phyloP scores from a whole-genome alignment of 371 early-diverging fungal species.

The Rhizopus microsporus region DNA sequence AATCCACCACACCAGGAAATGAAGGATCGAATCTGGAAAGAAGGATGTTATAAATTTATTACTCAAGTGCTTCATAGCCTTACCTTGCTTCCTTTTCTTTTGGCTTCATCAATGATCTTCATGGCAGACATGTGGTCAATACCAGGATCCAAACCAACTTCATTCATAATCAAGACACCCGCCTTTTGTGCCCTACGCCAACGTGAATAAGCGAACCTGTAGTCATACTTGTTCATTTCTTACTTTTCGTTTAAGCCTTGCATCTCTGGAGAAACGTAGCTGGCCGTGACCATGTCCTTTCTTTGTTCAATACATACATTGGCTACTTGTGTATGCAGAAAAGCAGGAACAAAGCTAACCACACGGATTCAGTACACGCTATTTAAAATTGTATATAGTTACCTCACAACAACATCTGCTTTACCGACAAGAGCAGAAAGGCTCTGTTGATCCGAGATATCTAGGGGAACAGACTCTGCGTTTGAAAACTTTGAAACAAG shows the following conservation, averaged over 20 bases:
- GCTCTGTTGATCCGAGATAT: conserved; percentile 48
- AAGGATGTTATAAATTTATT: conserved; percentile 7
- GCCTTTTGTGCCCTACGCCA: conserved; percentile 74
- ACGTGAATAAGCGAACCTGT: background rate
- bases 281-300: conserved; percentile 96
- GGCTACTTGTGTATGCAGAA: conserved; percentile 86
- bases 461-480: conserved; percentile 53
- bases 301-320: conserved; percentile 77
- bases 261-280: conserved; percentile 95
- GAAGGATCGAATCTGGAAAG: conserved; percentile 68
- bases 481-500: conserved; percentile 62
- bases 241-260: conserved; percentile 66
- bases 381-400: background rate
- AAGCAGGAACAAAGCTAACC: conserved; percentile 91
- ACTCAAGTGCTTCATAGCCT: conserved; percentile 18
- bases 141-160: conserved; percentile 98
- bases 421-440: conserved; percentile 70
- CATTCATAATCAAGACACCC: conserved; percentile 90
- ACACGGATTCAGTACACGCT: background rate
- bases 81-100: conserved; percentile 50
- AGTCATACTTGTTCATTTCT: conserved; percentile 12
- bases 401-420: conserved; percentile 91
- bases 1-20: conserved; percentile 91
- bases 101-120: conserved; percentile 92
- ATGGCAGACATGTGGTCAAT: conserved; percentile 98